Evolutionary conservation across 768 basidiomycete species (phyloP), one percentile per base, ranked within the genome.

Genomic region (Pleurotus sapidus): DNA sequence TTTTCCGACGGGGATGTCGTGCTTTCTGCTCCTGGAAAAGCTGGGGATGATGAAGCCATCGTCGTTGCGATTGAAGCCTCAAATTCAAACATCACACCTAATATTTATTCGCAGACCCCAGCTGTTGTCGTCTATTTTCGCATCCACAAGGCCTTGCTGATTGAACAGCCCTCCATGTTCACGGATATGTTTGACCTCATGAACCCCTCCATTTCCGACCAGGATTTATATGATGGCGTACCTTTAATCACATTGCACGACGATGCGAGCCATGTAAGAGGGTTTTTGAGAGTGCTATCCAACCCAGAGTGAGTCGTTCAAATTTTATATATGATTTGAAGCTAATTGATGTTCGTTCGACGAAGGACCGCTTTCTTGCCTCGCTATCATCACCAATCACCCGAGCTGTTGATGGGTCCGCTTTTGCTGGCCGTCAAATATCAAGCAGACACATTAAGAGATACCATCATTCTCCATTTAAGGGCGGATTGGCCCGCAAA

Each of bases 201-300:
- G 30, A 30, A 30, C 11, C 55, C 61, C 3, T 37, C 55, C 11
- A 42, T 49, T 4, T 8, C 20, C 9, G 30, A 56, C 5, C 6
- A 12, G 30, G 59, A 60, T 17, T 30, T 11, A 25, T 59, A 57
- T 30, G 59, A 62, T 46, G 55, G 57, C 11, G 37, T 57, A 42
- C 61, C 59, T 23, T 43, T 60, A 9, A 57, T 62, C n/a, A 38
- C 53, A 0, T 23, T 62, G 37, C 57, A 60, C 48, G 61, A 62
- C 34, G 53, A 56, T 17, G 42, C 46, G 5, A 45, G 47, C 5
- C 17, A 62, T 18, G 14, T 60, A 17, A 57, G 49, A 24, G 45
- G 46, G 11, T 58, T 62, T 50, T 47, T 60, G 6, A 25, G 48
- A 39, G 55, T 39, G 11, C 30, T 61, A 15, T 61, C 53, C 34